Conservation (phyloP, 148 eudicot species). For the Nepenthes mirabilis region DNA sequence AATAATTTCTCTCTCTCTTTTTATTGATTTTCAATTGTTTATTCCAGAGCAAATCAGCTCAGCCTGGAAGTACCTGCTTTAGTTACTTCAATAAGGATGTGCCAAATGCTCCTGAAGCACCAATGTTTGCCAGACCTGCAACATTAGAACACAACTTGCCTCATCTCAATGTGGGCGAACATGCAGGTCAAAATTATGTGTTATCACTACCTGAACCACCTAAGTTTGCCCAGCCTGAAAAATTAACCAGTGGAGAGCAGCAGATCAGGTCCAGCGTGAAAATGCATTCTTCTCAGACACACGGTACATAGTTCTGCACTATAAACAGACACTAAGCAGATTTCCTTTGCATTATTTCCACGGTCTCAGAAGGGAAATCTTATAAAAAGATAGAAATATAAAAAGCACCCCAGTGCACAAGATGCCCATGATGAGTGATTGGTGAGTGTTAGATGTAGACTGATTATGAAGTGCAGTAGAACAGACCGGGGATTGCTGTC, state of each 20-base stretch:
- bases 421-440: too few relatives aligned
- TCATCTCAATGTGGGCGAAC: constrained; percentile 6
- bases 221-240: constrained; percentile 31
- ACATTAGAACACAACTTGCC: constrained; percentile 12
- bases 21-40: background rate
- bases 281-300: constrained; percentile 9
- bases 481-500: too few relatives aligned
- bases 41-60: constrained; percentile 21
- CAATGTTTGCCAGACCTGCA: constrained; percentile 42
- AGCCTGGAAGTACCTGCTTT: constrained; percentile 16
- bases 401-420: too few relatives aligned
- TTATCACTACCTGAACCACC: constrained; percentile 26
- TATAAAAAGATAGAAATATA: too few relatives aligned
- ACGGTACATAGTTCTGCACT: constrained; percentile 17
- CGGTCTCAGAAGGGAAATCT: too few relatives aligned
- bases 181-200: constrained; percentile 5
- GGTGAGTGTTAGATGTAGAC: too few relatives aligned
- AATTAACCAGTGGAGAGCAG: constrained; percentile 4
- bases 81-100: constrained; percentile 9
- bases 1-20: background rate
- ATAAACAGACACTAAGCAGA: too few relatives aligned
- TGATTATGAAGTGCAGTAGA: too few relatives aligned
- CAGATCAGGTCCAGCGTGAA: constrained; percentile 12
- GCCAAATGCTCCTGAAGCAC: constrained; percentile 16
- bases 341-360: too few relatives aligned